Base-by-base conservation (phyloP, 257 asterid species). In the Echites panduratus region DNA sequence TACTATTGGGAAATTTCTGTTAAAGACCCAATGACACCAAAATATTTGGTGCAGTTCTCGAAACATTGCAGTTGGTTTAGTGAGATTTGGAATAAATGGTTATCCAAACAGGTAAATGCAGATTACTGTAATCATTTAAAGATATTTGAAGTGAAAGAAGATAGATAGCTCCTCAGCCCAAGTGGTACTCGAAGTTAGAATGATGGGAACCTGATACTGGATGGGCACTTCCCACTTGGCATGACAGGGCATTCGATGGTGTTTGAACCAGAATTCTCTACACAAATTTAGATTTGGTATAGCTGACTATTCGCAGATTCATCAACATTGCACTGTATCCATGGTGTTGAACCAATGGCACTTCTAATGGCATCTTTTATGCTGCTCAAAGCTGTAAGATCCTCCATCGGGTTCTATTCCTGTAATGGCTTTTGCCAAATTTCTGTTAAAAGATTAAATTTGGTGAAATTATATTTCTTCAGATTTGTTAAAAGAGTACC, bases 361-460 rank as follows among this genome's bases (percentile, higher is more conserved):
- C 77, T 77, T 2, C 62, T 61, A 4, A 88, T 82, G 1, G 88
- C 85, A 49, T 63, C 77, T 70, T 67, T 82, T 41, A 90, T 82
- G 67, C 66, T 82, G 58, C 76, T 77, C 84, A 90, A n/a, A 76
- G 70, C 84, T 82, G 82, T 90, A 85, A 0, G 73, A 79, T 0
- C 85, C 75, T 0, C 86, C 93, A 9, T 85, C 91, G 9, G 96
- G 87, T 57, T 70, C 75, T 20, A 89, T 89, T 73, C 89, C 90
- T 85, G 74, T 3, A 58, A 65, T 26, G 72, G 49, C 1, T 66
- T 6, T 9, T 12, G 29, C 59, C 6, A 9, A 56, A 26, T 7
- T 24, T n/a, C 14, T 12, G 13, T 40, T 19, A 1, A 45, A 66
- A 57, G 32, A 19, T 4, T 10, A 19, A 19, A 27, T 47, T 22